Evolutionary conservation across 2,329 filamentous ascomycete species (phyloP).

Genomic region (Penicillium occitanis): DNA sequence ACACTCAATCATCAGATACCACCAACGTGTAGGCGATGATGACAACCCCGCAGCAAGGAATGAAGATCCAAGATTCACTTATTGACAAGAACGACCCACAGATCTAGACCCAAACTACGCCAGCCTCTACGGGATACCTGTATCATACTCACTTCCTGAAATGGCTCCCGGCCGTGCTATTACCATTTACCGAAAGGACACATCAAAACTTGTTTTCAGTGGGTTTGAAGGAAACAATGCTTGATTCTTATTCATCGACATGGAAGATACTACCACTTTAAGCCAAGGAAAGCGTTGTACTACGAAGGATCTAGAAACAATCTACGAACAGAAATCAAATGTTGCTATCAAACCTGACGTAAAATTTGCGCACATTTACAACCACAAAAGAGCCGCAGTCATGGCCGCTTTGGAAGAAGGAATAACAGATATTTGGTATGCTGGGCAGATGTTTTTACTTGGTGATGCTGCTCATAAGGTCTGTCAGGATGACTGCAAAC

Average conservation of each 20-base stretch:
- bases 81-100: neutral
- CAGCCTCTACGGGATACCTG: neutral
- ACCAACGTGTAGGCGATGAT: neutral
- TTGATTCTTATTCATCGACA: slow-evolving; percentile 3
- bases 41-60: neutral
- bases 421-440: neutral
- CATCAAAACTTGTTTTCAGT: slow-evolving; percentile 8
- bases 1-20: neutral
- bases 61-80: neutral
- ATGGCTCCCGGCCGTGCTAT: neutral
- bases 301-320: neutral
- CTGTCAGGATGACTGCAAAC: neutral
- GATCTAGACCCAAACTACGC: neutral
- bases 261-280: neutral
- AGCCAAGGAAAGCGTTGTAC: neutral
- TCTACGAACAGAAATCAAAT: slow-evolving; percentile 1
- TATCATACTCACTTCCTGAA: neutral
- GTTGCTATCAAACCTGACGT: neutral
- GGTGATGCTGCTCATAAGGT: slow-evolving; percentile 13
- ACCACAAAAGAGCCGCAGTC: slow-evolving; percentile 12
- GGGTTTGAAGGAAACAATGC: neutral
- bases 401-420: slow-evolving; percentile 9
- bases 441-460: neutral
- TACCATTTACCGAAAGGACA: neutral
- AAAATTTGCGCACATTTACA: slow-evolving; percentile 2